phyloP scores from a whole-genome alignment of 495 filamentous ascomycete species.

The Penicillium riverlandense region DNA sequence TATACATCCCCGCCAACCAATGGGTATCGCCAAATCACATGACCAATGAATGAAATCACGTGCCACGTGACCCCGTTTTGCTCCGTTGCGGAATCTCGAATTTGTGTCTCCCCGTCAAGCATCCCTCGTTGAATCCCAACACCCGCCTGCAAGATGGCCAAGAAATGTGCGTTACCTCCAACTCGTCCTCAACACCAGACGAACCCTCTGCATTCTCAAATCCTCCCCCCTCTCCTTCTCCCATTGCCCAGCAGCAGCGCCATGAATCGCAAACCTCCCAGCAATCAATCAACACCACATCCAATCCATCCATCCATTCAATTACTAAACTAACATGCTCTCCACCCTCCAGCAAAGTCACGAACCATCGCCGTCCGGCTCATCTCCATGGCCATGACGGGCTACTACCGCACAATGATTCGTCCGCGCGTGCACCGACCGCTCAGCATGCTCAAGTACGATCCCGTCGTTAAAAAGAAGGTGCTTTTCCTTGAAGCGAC shows the following conservation, averaged over 20 bases:
- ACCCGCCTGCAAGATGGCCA: conserved; percentile 23
- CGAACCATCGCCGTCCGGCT: conserved; percentile 89
- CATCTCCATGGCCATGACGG: conserved; percentile 97
- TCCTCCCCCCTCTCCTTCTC: not conserved
- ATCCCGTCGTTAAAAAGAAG: conserved; percentile 93
- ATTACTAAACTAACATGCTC: conserved; percentile 2
- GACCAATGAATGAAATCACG: too few relatives aligned
- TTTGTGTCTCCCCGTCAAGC: too few relatives aligned
- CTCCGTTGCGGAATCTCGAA: too few relatives aligned
- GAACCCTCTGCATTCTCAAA: not conserved
- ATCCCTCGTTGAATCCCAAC: not conserved
- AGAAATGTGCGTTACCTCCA: conserved; percentile 16
- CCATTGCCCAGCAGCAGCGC: not conserved
- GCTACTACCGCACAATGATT: conserved; percentile 85
- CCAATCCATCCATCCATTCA: not conserved
- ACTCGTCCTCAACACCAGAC: not conserved
- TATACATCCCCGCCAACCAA: too few relatives aligned
- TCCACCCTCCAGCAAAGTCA: conserved; percentile 62
- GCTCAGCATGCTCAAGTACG: conserved; percentile 97
- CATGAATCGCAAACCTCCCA: not conserved
- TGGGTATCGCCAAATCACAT: too few relatives aligned
- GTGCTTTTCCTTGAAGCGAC: conserved; percentile 92
- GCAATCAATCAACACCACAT: not conserved
- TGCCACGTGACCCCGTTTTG: too few relatives aligned
- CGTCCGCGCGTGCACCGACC: conserved; percentile 75